A percentile compares a stretch with the other conserved stretches of the same genome.
phyloP scores from a whole-genome alignment of 257 asterid species.

The Paraleonurus japonicus region DNA sequence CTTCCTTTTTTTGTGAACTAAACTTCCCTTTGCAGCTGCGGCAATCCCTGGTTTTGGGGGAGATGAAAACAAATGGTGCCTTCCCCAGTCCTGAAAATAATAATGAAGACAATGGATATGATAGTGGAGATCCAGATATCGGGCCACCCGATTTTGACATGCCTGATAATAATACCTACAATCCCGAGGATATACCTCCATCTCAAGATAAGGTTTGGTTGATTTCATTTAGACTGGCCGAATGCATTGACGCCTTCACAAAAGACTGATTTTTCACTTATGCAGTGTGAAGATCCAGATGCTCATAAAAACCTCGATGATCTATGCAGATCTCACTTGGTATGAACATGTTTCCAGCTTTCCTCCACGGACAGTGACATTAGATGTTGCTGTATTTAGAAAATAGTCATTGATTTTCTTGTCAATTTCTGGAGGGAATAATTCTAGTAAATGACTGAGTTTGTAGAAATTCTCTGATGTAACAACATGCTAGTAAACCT shows the following conservation, averaged over 20 bases:
- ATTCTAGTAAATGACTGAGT: neutral
- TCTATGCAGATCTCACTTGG: conserved; percentile 95
- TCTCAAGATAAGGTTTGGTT: conserved; percentile 50
- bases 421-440: conserved; percentile 8
- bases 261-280: conserved; percentile 13
- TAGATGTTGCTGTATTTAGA: conserved; percentile 14
- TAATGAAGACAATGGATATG: conserved; percentile 47
- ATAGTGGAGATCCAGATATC: conserved; percentile 61
- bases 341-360: conserved; percentile 34
- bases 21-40: conserved; percentile 65
- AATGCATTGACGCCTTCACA: conserved; percentile 5
- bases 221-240: neutral
- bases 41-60: conserved; percentile 58
- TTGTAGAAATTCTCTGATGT: conserved; percentile 14
- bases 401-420: neutral
- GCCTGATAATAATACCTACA: conserved; percentile 33
- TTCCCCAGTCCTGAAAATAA: conserved; percentile 35
- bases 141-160: conserved; percentile 60
- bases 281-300: conserved; percentile 55
- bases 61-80: conserved; percentile 35
- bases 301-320: conserved; percentile 72
- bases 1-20: conserved; percentile 19
- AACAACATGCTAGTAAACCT: conserved; percentile 13
- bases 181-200: conserved; percentile 35
- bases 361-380: neutral